phyloP scores from a whole-genome alignment of 108 stramenopile genomes.

The Craspedostauros australis region DNA sequence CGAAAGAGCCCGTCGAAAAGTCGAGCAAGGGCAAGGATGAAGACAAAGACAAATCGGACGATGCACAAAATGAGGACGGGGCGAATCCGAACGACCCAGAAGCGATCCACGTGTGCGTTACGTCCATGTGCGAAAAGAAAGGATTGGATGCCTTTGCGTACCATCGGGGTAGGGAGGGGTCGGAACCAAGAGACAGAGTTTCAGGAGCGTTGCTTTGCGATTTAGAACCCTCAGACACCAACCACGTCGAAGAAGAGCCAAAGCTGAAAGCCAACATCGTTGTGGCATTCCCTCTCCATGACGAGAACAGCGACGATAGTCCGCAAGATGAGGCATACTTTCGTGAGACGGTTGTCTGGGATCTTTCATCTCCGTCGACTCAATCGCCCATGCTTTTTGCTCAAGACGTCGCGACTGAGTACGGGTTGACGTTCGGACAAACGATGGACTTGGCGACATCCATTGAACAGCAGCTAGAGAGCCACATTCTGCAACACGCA shows the following conservation, averaged over 20 bases:
- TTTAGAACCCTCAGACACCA: constrained; percentile 55
- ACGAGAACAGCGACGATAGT: no score
- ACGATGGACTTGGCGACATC: constrained; percentile 54
- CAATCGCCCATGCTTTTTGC: constrained; percentile 57
- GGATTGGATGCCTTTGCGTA: constrained; percentile 65
- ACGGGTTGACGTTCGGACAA: constrained; percentile 53
- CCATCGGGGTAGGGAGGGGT: constrained; percentile 67
- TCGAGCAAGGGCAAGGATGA: no score
- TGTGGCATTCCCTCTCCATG: constrained; percentile 55
- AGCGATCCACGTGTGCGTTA: constrained; percentile 1
- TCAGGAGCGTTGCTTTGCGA: constrained; percentile 60
- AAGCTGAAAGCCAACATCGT: constrained; percentile 20
- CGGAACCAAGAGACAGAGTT: constrained; percentile 48
- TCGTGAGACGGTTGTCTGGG: constrained; percentile 49
- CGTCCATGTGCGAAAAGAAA: constrained; percentile 11
- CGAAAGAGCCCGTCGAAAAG: no score
- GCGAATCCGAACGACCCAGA: neutral
- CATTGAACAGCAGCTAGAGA: constrained; percentile 56
- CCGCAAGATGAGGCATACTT: constrained; percentile 32
- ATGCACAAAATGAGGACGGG: neutral
- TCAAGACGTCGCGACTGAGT: constrained; percentile 42
- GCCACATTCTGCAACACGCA: constrained; percentile 18
- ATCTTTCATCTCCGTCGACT: constrained; percentile 48
- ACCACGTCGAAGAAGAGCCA: constrained; percentile 41
- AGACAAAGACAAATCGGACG: no score